These are phyloP conservation scores for Oxyria digyna DNA, from an alignment of 148 eudicot genomes.

Conservation along the genomic window DNA sequence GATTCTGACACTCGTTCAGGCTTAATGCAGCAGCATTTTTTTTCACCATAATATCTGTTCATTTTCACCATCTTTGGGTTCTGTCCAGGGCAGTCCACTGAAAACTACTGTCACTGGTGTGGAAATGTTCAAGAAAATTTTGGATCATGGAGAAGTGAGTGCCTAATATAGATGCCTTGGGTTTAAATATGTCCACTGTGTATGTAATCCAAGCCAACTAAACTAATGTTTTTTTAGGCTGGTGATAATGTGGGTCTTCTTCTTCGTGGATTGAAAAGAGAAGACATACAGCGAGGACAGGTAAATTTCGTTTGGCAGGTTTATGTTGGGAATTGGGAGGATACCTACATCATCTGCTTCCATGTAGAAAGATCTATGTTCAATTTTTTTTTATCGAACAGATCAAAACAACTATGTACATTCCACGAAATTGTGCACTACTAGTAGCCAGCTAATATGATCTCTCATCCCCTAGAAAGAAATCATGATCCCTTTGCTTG, in stretches of 20 bases:
- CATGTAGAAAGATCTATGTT: too few relatives aligned
- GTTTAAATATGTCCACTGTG: neutral
- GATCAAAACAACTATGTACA: too few relatives aligned
- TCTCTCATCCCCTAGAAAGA: too few relatives aligned
- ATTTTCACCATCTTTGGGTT: neutral
- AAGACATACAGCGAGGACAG: conserved; percentile 80
- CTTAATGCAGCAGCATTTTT: neutral
- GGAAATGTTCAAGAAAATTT: conserved; percentile 91
- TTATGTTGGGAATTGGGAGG: neutral
- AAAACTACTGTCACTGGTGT: conserved; percentile 91
- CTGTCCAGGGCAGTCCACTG: conserved; percentile 46
- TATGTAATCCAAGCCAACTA: neutral
- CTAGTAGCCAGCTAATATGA: too few relatives aligned
- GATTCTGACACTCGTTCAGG: neutral
- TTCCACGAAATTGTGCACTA: too few relatives aligned
- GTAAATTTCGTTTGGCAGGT: conserved; percentile 20
- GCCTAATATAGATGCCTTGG: conserved; percentile 5
- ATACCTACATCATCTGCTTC: neutral
- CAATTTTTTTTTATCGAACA: too few relatives aligned
- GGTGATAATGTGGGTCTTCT: conserved; percentile 98
- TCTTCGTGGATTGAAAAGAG: conserved; percentile 81
- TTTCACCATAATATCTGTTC: neutral
- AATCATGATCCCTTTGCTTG: too few relatives aligned
- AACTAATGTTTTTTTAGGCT: conserved; percentile 33
- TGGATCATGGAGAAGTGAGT: conserved; percentile 80